phyloP scores from a whole-genome alignment of 2,329 filamentous ascomycete genomes.

The Cordyceps fumosorosea region DNA sequence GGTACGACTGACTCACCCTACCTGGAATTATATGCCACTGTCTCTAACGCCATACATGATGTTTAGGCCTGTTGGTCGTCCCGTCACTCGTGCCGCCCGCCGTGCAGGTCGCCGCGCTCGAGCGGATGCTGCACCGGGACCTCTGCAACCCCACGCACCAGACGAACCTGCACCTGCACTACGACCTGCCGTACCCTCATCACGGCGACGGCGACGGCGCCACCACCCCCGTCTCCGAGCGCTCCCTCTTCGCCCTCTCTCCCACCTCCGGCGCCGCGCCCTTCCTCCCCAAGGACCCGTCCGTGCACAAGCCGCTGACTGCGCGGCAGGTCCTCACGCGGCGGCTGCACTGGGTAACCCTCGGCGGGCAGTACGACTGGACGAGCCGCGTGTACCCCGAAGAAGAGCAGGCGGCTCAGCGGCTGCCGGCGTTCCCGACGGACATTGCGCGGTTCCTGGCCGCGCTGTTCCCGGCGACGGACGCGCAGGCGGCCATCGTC shows the following conservation, averaged over 20 bases:
- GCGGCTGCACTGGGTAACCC: slow-evolving; percentile 86
- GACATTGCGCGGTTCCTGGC: slow-evolving; percentile 66
- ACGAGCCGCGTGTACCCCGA: slow-evolving; percentile 73
- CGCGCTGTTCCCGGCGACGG: slow-evolving; percentile 66
- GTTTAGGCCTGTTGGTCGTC: slow-evolving; percentile 67
- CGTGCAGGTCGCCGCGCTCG: slow-evolving; percentile 64
- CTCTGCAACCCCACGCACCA: slow-evolving; percentile 66
- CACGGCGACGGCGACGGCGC: slow-evolving; percentile 1
- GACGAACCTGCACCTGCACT: slow-evolving; percentile 87
- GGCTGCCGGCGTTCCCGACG: slow-evolving; percentile 63
- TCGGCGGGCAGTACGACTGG: slow-evolving; percentile 97
- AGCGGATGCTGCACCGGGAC: slow-evolving; percentile 69
- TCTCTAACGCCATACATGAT: background rate
- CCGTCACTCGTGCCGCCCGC: slow-evolving; percentile 65
- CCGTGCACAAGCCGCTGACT: slow-evolving; percentile 67
- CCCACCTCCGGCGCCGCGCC: slow-evolving; percentile 46
- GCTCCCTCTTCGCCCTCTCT: slow-evolving; percentile 48
- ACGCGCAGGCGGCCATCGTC: slow-evolving; percentile 83
- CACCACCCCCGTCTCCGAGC: slow-evolving; percentile 17
- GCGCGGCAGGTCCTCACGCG: slow-evolving; percentile 65
- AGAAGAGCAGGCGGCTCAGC: slow-evolving; percentile 18
- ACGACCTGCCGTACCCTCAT: slow-evolving; percentile 56
- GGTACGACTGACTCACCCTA: slow-evolving; percentile 40
- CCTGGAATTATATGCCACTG: background rate
- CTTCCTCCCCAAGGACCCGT: slow-evolving; percentile 62